phyloP scores from a whole-genome alignment of 345 rosid species.

The Salix purpurea region DNA sequence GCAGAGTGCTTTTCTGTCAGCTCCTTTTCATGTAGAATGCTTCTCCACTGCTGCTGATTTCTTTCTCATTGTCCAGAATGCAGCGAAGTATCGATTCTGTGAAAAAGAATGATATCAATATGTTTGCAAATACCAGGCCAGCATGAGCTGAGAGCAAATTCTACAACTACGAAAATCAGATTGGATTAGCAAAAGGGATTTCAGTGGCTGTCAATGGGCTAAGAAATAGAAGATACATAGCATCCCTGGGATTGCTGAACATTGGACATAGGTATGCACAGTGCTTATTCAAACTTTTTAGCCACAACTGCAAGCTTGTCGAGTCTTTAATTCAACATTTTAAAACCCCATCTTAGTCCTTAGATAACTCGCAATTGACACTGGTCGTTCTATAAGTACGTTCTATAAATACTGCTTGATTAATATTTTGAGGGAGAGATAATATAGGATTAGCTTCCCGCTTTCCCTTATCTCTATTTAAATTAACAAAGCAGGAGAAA shows the following conservation, averaged over 20 bases:
- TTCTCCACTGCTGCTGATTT: conserved; percentile 12
- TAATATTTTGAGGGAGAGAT: not conserved
- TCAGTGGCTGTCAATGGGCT: not conserved
- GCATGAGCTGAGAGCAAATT: not conserved
- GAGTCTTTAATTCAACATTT: too few relatives aligned
- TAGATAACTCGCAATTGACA: not conserved
- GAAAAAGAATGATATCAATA: not conserved
- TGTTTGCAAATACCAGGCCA: not conserved
- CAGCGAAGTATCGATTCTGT: conserved; percentile 75
- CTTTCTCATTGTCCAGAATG: conserved; percentile 91
- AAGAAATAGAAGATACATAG: too few relatives aligned
- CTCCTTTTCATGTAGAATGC: not conserved
- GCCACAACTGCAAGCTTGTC: not conserved
- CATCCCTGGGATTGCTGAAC: not conserved
- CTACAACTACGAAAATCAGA: not conserved
- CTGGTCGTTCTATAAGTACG: not conserved
- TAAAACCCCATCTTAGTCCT: not conserved
- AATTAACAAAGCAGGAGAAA: not conserved
- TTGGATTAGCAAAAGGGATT: not conserved
- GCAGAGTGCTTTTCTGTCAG: conserved; percentile 3
- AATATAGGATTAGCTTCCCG: not conserved
- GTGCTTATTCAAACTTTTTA: not conserved
- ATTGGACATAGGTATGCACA: not conserved
- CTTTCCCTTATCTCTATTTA: not conserved
- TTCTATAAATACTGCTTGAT: not conserved